Evolutionary conservation across 495 filamentous ascomycete species (phyloP), one percentile per base, ranked within the genome.

Genomic region (Podospora fimiseda): DNA sequence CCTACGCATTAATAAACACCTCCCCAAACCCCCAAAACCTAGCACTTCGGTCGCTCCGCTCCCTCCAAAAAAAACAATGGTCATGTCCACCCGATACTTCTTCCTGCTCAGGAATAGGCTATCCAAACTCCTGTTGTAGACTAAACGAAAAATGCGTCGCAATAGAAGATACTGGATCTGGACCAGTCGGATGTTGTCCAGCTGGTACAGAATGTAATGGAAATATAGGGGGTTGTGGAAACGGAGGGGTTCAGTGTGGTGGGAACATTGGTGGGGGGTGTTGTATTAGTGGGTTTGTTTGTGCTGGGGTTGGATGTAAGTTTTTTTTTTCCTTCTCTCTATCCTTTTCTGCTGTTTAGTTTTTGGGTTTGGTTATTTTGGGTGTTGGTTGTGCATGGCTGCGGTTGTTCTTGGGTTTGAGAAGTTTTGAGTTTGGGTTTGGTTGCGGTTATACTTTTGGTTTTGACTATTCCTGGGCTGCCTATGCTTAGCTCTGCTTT

Each of bases 151-250:
- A 71, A 0, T 98, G 92, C 63, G 74, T 84, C 37, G 60, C 79
- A n/a, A 81, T 94, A 20, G 52, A 74, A n/a, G 82, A 93, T 59
- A 85, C 81, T 2, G 87, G 86, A 0, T 69, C 79, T 30, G 89
- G 89, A 0, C 78, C 80, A 50, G 88, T 96, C 1, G 93, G 90
- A 2, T 98, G 92, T 65, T 98, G 92, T 74, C 85, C 85, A 14
- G 65, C 66, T 23, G 90, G 90, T 2, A 64, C 79, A 59, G 79
- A 61, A 4, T 98, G 93, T 66, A 73, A 76, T 3, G 82, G 85
- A 6, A 68, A 70, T 6, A 80, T 95, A 38, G 74, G 74, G 0
- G 63, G 62, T 2, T 98, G 92, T 60, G 69, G 73, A 46, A 65
- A 64, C 0, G 84, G 82, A 13, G 85, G 89, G 65, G 78, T 79